Conservation (phyloP, 352 stramenopile genomes). For the Paralagenidium karlingii region DNA sequence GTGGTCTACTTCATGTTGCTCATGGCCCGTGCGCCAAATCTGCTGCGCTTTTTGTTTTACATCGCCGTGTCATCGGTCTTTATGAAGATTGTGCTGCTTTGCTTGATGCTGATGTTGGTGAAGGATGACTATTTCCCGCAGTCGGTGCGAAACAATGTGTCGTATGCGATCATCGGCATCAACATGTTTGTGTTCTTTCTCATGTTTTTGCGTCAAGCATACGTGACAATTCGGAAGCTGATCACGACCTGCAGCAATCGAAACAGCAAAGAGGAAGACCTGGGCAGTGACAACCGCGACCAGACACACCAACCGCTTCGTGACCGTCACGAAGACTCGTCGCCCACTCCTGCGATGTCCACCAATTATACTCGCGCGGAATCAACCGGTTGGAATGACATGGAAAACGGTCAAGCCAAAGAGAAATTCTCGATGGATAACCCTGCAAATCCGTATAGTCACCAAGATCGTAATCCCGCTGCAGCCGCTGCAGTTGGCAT, state of each 20-base stretch:
- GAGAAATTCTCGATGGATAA: no score
- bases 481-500: no score
- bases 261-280: neutral
- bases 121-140: conserved; percentile 75
- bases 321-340: no score
- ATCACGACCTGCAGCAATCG: conserved; percentile 10
- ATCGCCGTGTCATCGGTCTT: conserved; percentile 65
- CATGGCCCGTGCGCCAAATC: conserved; percentile 53
- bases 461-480: no score
- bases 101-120: conserved; percentile 66
- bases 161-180: conserved; percentile 76
- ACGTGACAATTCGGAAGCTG: conserved; percentile 66
- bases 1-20: conserved; percentile 60
- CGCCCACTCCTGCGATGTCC: no score
- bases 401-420: no score
- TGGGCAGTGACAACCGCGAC: no score
- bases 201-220: conserved; percentile 64
- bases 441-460: no score
- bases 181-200: conserved; percentile 79
- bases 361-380: no score
- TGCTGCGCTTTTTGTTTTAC: conserved; percentile 77
- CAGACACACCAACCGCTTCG: no score
- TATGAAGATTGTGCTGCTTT: conserved; percentile 71
- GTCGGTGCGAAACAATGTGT: conserved; percentile 60
- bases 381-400: no score